These are phyloP conservation scores for Micractinium sp. DNA, from an alignment of 139 green algal species.

Conservation along the genomic window DNA sequence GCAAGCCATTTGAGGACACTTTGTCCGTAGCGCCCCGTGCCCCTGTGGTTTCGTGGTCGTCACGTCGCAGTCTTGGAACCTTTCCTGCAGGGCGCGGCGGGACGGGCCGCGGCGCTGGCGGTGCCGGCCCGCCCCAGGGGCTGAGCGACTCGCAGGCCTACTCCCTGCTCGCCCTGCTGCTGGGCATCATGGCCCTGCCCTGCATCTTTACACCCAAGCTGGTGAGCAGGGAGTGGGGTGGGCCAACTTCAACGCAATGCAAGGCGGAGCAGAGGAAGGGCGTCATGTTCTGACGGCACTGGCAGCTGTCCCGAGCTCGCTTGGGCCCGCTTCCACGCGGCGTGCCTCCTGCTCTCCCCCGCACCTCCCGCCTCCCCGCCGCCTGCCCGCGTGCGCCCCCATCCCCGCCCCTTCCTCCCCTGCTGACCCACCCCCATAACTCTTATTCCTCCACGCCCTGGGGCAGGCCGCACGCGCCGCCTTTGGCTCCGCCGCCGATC, in stretches of 20 bases:
- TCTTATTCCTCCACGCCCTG: background rate
- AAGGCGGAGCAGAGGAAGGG: background rate
- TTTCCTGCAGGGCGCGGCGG: background rate
- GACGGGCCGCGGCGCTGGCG: background rate
- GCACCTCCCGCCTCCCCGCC: no score
- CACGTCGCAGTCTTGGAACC: no score
- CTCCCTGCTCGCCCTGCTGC: slow-evolving; percentile 29
- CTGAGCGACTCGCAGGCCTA: slow-evolving; percentile 22
- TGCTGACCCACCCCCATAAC: background rate
- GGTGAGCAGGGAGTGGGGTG: background rate
- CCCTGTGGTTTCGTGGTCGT: no score
- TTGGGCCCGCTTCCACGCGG: no score
- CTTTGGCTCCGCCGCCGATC: slow-evolving; percentile 40
- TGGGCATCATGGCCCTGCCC: background rate
- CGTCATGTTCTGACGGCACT: background rate
- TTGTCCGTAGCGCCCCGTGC: no score
- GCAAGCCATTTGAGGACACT: no score
- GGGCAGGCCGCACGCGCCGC: slow-evolving; percentile 21
- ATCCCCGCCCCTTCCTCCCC: background rate
- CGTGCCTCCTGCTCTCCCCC: no score
- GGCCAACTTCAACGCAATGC: background rate
- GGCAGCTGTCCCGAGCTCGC: no score
- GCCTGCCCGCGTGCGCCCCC: background rate
- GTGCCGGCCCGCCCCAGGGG: background rate
- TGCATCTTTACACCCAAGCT: slow-evolving; percentile 1